Percentiles rank a stretch among this genome's conserved stretches.
Conservation (phyloP, 2,329 filamentous ascomycete species). For the Venturia asperata region DNA sequence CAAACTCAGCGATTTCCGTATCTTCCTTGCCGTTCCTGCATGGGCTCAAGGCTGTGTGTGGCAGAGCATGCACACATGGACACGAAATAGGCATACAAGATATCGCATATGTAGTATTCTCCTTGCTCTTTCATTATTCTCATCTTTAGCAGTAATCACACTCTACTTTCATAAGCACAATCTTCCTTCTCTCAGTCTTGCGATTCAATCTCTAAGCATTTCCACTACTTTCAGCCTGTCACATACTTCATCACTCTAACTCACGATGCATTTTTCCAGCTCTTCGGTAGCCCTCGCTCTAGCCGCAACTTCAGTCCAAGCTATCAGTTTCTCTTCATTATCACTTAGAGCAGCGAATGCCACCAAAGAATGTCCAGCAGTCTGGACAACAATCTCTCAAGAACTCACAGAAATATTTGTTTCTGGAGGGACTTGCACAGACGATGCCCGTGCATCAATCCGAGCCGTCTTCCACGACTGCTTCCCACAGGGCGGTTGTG, state of each 20-base stretch:
- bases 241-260: neutral
- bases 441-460: conserved; percentile 30
- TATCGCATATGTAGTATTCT: neutral
- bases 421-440: conserved; percentile 27
- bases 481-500: conserved; percentile 31
- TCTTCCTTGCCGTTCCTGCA: neutral
- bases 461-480: conserved; percentile 32
- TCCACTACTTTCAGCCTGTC: neutral
- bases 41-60: conserved; percentile 12
- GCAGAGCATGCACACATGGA: neutral
- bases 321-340: conserved; percentile 5
- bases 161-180: neutral
- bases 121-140: neutral
- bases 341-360: neutral
- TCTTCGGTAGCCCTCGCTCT: neutral
- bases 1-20: neutral
- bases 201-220: neutral
- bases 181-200: neutral
- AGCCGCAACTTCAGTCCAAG: conserved; percentile 5
- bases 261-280: conserved; percentile 10
- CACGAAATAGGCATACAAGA: neutral
- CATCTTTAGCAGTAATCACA: conserved; percentile 7
- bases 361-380: conserved; percentile 24
- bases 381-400: conserved; percentile 28
- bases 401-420: conserved; percentile 28